A percentile compares a stretch with the other conserved stretches of the same genome.
Conservation (phyloP, 2,329 filamentous ascomycete genomes). For the Ceratocystis variospora region DNA sequence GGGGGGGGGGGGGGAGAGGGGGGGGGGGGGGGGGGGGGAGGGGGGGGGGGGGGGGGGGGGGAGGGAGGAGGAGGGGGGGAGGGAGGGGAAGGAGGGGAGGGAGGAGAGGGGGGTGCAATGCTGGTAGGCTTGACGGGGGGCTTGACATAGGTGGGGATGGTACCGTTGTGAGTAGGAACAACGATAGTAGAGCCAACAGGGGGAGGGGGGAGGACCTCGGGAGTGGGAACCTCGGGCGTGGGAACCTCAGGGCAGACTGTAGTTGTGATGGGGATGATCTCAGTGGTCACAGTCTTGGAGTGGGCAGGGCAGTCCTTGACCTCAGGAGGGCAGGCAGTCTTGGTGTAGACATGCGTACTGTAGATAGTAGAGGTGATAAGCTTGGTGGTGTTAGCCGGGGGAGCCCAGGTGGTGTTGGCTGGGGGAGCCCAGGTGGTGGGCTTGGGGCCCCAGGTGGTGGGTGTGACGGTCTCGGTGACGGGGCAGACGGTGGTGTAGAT, state of each 20-base stretch:
- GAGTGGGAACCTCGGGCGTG: not conserved
- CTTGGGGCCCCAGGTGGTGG: not conserved
- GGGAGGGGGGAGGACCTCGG: not conserved
- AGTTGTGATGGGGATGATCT: slow-evolving; percentile 29
- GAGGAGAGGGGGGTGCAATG: not conserved
- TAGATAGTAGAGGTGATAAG: slow-evolving; percentile 36
- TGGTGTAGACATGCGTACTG: slow-evolving; percentile 44
- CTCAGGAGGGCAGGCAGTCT: slow-evolving; percentile 46
- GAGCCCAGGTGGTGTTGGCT: not conserved
- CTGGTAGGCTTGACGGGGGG: not conserved
- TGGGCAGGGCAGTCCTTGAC: slow-evolving; percentile 48
- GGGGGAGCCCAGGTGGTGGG: not conserved
- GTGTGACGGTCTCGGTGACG: slow-evolving; percentile 2
- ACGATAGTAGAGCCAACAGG: not conserved
- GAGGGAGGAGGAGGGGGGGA: no score
- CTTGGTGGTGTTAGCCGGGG: not conserved
- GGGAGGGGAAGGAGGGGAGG: no score
- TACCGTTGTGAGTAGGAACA: slow-evolving; percentile 20
- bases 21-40: no score
- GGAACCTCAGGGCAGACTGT: slow-evolving; percentile 26
- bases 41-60: no score
- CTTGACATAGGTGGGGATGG: slow-evolving; percentile 5
- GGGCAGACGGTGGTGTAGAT: slow-evolving; percentile 4
- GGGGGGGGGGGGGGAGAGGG: no score
- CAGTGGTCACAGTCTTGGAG: slow-evolving; percentile 28